Base-by-base conservation (phyloP, 2,329 filamentous ascomycete species). In the Teratosphaeria gauchensis region DNA sequence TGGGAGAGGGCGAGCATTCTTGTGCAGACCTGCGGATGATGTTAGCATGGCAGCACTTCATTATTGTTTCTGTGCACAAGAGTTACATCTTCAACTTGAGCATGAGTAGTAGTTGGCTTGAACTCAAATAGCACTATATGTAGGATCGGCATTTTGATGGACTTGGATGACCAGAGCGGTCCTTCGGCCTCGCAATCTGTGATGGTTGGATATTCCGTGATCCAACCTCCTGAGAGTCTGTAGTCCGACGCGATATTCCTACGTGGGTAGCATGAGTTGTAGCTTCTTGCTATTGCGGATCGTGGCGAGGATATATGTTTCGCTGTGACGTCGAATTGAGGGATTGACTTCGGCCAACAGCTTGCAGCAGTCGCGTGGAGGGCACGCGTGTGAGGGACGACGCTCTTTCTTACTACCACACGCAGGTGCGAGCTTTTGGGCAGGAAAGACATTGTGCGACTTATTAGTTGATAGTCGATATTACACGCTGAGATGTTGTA, bases 51-150 rank as follows among this genome's bases (percentile, higher is more conserved):
- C 31, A 16, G 55, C 28, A n/a, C 9, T 35, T 35, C 8, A 11
- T 35, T 11, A 11, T 35, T 2, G 33, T 3, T 11, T 2, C 2
- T 2, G 33, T 35, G 33, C 9, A 35, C 24, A 2, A 2, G 8
- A 35, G 6, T 16, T 73, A 87, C 86, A 65, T 82, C 78, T 64
- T 82, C 75, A 7, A 87, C 74, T 33, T 80, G 75, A 16, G 79
- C 77, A 0, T 76, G 64, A 1, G 75, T 74, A 1, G 77, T 70
- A 0, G 75, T 74, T 0, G 81, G 70, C 67, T 85, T 85, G 76
- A 87, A 87, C 61, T 83, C 78, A 66, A 89, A 86, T 30, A 88
- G 75, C 2, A 89, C 85, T 55, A 89, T 80, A 69, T 89, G 87
- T n/a, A 82, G 76, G 64, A 89, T 78, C 0, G 83, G 69, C 85